Evolutionary conservation across 225 moss, liverwort and hornwort species (phyloP), one percentile per base, ranked within the genome.

Genomic region (Climacium dendroides): DNA sequence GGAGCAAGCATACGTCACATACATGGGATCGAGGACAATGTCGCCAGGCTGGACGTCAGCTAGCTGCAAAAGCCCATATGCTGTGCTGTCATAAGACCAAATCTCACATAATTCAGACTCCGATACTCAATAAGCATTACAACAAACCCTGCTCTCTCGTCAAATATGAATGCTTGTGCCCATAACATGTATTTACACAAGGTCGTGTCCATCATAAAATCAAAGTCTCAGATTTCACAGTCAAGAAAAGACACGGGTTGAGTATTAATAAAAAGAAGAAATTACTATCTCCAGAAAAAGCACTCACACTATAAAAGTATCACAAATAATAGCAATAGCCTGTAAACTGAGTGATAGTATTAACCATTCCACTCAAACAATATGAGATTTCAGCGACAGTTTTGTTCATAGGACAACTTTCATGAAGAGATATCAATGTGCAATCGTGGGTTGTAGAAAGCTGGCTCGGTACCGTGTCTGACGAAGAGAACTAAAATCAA

Each of bases 1-100:
- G 75, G 45, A 59, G 55, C 67, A 59, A 67, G 65, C 74, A 79
- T 30, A 74, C 55, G 57, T 83, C 85, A 85, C 83, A 45, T 93
- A 94, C 96, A 97, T 97, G 81, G 96, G 96, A 92, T 97, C 96
- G 79, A 97, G 93, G 67, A 97, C 89, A 61, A 97, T 90, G 80
- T 97, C 92, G 84, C 96, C 96, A 63, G 94, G 94, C 83, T 89
- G 84, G 85, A 97, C 83, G 82, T 94, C 88, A 89, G 94, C 96
- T 63, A 97, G 95, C 85, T 96, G 95, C 94, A 97, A 90, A 59
- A 97, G 94, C 61, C 96, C 96, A 90, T 92, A 96, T 82, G 96
- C 96, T 92, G 96, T 96, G 93, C 96, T 97, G 95, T 86, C 91
- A 89, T 79, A 88, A 69, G 79, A 90, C 32, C 60, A 90, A 76